These are phyloP conservation scores for Schizochytrium sp. DNA, from an alignment of 108 stramenopile genomes.

Conservation along the genomic window DNA sequence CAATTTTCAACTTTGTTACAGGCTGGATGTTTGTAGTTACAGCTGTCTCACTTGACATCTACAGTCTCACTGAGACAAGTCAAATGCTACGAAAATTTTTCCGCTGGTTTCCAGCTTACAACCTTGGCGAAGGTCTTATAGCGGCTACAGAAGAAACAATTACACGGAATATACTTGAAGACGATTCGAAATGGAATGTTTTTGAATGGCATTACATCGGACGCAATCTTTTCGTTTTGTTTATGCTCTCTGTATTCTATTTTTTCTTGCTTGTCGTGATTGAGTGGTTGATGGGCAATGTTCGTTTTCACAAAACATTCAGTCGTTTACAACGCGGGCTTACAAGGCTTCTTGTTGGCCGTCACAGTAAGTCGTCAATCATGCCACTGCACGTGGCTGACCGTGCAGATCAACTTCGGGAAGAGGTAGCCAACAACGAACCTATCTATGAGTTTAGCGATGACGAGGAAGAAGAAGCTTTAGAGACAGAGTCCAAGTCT, in stretches of 20 bases:
- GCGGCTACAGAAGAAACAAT: slow-evolving; percentile 15
- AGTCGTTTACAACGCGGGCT: not conserved
- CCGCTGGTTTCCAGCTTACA: slow-evolving; percentile 54
- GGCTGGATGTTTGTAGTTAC: slow-evolving; percentile 50
- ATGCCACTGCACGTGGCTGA: slow-evolving; percentile 49
- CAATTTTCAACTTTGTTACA: slow-evolving; percentile 85
- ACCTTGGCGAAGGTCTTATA: slow-evolving; percentile 55
- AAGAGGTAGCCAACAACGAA: slow-evolving; percentile 43
- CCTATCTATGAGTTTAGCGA: slow-evolving; percentile 33
- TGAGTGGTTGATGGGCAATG: slow-evolving; percentile 36
- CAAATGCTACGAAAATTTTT: not conserved
- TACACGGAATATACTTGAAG: not conserved
- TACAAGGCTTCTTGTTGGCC: not conserved
- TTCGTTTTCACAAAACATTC: slow-evolving; percentile 10
- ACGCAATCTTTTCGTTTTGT: not conserved
- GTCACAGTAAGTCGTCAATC: slow-evolving; percentile 10
- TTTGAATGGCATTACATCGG: not conserved
- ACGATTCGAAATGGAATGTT: not conserved
- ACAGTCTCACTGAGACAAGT: not conserved
- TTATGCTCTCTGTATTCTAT: slow-evolving; percentile 42
- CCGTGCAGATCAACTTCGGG: not conserved
- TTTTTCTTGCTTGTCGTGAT: slow-evolving; percentile 30
- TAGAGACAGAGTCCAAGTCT: not conserved
- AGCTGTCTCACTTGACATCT: slow-evolving; percentile 56
- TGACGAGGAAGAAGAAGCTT: slow-evolving; percentile 15